Evolutionary conservation across 208 protist genomes (phyloP), one percentile per base, ranked within the genome.

Genomic region (Leishmania major): DNA sequence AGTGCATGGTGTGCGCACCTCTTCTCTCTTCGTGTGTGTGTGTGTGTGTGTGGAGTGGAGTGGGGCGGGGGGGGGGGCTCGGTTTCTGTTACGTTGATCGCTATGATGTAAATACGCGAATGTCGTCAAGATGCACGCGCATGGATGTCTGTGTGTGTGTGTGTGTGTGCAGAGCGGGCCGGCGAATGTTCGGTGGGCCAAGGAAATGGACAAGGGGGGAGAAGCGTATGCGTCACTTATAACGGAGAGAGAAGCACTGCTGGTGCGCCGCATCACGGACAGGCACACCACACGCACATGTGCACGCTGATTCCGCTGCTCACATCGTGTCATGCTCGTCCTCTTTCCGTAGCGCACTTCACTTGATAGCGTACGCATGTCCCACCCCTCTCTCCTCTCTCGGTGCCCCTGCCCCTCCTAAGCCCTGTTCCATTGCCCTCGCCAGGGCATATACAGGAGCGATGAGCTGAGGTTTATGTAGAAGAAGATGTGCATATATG

Each of bases 401-500:
- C 7, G 8, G 22, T n/a, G 11, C 22, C 3, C 67, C 7, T 72
- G 19, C 6, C 64, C 5, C 64, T 3, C 35, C 4, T 8, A 35
- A 25, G 28, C 31, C 62, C 28, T 35, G 35, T 19, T 5, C 40
- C 17, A 25, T 72, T 15, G 7, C 40, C 67, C 67, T 47, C 40
- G 31, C 40, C 67, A 72, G 4, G 67, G 22, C 67, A 72, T 10
- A 47, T 47, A 15, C 43, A 22, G 40, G 15, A 28, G 25, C 2
- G 67, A 72, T 49, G 43, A 72, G 17, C 40, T 72, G 67, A 28
- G 35, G 40, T n/a, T 72, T 37, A 72, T 72, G 40, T 72, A 72
- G 40, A 45, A 49, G 19, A 49, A 43, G 22, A 43, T 67, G 11
- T 64, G n/a, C 10, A 40, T 69, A 22, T 45, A 28, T 45, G 37